A percentile compares a stretch with the other conserved stretches of the same genome.
phyloP scores from a whole-genome alignment of 495 filamentous ascomycete genomes.

The Penicillium riverlandense region DNA sequence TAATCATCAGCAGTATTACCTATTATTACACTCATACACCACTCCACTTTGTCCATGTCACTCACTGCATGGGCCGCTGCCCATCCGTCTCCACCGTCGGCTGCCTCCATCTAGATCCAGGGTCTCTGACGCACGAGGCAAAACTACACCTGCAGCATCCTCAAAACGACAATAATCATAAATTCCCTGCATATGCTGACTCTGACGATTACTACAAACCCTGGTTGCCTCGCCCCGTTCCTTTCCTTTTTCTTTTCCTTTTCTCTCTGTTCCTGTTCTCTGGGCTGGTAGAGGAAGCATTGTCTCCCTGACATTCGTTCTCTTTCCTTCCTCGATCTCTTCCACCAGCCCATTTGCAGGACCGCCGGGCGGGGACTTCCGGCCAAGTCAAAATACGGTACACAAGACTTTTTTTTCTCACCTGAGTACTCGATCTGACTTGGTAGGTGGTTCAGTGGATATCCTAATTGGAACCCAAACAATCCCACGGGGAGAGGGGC shows the following conservation, averaged over 20 bases:
- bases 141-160: slow-evolving; percentile 27
- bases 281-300: slow-evolving; percentile 18
- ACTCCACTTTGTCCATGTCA: background rate
- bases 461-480: background rate
- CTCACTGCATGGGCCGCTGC: slow-evolving; percentile 16
- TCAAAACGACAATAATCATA: slow-evolving; percentile 20
- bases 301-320: slow-evolving; percentile 21
- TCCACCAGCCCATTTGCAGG: slow-evolving; percentile 8
- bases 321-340: slow-evolving; percentile 6
- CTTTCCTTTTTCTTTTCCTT: slow-evolving; percentile 7
- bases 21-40: background rate
- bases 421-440: no score
- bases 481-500: background rate
- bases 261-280: slow-evolving; percentile 10
- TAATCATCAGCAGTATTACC: background rate
- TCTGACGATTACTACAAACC: background rate
- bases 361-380: no score
- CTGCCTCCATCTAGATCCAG: slow-evolving; percentile 22
- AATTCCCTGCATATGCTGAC: background rate
- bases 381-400: no score
- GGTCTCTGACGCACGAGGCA: slow-evolving; percentile 30
- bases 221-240: slow-evolving; percentile 8
- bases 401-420: no score
- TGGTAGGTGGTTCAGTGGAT: no score
- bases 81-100: slow-evolving; percentile 17